These are phyloP conservation scores for Helotiales sp. DNA, from an alignment of 2,329 filamentous ascomycete genomes.

Conservation along the genomic window DNA sequence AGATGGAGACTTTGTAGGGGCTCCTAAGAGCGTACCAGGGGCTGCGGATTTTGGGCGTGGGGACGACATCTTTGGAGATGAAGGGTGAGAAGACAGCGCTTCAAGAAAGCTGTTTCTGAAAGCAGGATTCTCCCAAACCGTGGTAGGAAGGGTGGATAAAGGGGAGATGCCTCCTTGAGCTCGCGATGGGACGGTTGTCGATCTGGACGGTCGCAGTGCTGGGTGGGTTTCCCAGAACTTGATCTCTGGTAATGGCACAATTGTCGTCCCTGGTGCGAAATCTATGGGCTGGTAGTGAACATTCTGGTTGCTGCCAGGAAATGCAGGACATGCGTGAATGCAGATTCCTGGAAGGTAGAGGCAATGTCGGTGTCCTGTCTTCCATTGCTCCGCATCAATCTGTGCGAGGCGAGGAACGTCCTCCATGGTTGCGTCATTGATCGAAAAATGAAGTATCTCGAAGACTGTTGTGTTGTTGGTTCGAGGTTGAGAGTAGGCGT, in stretches of 20 bases:
- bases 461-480: not conserved
- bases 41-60: not conserved
- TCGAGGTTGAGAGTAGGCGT: not conserved
- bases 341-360: slow-evolving; percentile 32
- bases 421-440: slow-evolving; percentile 5
- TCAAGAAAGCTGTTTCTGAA: not conserved
- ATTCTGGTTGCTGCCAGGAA: slow-evolving; percentile 11
- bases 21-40: not conserved
- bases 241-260: not conserved
- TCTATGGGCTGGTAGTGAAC: slow-evolving; percentile 14
- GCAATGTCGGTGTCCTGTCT: slow-evolving; percentile 5
- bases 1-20: not conserved
- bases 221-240: slow-evolving; percentile 1
- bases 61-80: not conserved
- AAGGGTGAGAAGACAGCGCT: not conserved
- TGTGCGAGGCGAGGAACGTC: not conserved
- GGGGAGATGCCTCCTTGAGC: not conserved
- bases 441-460: not conserved
- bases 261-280: slow-evolving; percentile 1
- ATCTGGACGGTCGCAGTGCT: slow-evolving; percentile 7
- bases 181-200: not conserved
- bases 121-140: not conserved
- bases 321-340: slow-evolving; percentile 22
- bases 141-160: not conserved
- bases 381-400: slow-evolving; percentile 5